These are phyloP conservation scores for Sporisorium exsertum DNA, from an alignment of 1,284 basidiomycete genomes.

Conservation along the genomic window DNA sequence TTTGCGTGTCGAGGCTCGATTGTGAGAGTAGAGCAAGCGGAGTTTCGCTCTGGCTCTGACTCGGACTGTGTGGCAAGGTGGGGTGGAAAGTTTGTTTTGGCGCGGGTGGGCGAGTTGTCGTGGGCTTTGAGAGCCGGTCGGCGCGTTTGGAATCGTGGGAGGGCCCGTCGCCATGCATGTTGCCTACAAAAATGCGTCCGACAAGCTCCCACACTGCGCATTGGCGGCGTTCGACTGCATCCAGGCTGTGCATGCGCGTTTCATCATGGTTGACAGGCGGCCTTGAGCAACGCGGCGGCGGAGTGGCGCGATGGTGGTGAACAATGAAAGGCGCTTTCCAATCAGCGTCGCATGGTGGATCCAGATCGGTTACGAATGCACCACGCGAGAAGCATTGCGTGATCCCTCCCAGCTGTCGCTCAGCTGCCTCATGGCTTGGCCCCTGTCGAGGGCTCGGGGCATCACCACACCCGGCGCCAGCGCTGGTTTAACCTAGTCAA, in stretches of 20 bases:
- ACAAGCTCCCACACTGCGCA: background rate
- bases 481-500: background rate
- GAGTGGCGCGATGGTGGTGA: background rate
- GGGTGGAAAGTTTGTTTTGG: background rate
- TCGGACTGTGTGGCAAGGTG: background rate
- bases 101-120: background rate
- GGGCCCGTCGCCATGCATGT: background rate
- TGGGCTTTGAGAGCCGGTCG: background rate
- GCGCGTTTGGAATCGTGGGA: background rate
- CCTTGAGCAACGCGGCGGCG: background rate
- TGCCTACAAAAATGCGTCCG: background rate
- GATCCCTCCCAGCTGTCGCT: constrained; percentile 1
- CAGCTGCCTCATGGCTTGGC: no score
- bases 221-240: background rate
- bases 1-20: background rate
- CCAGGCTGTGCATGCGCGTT: background rate
- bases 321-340: background rate
- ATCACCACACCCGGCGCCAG: background rate
- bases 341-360: background rate
- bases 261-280: background rate
- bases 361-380: background rate
- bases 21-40: background rate
- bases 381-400: background rate
- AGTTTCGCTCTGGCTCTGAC: constrained; percentile 4
- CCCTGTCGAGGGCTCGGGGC: no score